A percentile compares a stretch with the other conserved stretches of the same genome.
These are phyloP conservation scores for Adansonia digitata DNA, from an alignment of 345 rosid genomes.

Conservation along the genomic window DNA sequence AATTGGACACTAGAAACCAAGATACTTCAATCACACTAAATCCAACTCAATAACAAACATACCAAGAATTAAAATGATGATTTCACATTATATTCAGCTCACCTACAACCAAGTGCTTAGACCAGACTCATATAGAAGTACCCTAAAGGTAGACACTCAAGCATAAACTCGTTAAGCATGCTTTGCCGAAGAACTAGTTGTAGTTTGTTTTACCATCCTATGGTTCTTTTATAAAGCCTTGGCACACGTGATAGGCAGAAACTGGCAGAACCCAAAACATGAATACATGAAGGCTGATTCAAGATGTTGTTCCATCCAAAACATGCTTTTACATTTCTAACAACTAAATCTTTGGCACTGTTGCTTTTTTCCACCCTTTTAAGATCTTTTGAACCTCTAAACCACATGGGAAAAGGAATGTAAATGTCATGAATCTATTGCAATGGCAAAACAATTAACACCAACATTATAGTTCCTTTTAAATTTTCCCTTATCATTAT, in stretches of 20 bases:
- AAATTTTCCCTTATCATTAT: background rate
- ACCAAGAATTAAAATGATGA: background rate
- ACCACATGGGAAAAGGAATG: background rate
- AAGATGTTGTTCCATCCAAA: background rate
- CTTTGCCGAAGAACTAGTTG: background rate
- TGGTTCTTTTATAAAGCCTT: background rate
- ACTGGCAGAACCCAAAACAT: background rate
- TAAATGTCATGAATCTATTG: background rate
- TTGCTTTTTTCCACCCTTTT: background rate
- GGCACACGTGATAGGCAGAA: background rate
- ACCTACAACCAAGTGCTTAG: background rate
- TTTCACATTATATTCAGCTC: background rate
- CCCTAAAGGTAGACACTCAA: background rate
- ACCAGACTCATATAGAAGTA: background rate
- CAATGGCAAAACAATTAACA: background rate
- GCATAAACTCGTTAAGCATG: background rate
- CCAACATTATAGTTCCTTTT: background rate
- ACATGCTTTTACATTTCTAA: background rate
- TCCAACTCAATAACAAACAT: background rate
- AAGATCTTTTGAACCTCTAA: background rate
- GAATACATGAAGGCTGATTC: background rate
- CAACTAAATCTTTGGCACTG: background rate
- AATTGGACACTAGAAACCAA: background rate
- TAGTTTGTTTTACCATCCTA: background rate
- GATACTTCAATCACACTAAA: background rate